Percentiles rank a stretch among this genome's conserved stretches.
Evolutionary conservation across 352 stramenopile genomes (phyloP).

Genomic region (Globisporangium iwayamae): DNA sequence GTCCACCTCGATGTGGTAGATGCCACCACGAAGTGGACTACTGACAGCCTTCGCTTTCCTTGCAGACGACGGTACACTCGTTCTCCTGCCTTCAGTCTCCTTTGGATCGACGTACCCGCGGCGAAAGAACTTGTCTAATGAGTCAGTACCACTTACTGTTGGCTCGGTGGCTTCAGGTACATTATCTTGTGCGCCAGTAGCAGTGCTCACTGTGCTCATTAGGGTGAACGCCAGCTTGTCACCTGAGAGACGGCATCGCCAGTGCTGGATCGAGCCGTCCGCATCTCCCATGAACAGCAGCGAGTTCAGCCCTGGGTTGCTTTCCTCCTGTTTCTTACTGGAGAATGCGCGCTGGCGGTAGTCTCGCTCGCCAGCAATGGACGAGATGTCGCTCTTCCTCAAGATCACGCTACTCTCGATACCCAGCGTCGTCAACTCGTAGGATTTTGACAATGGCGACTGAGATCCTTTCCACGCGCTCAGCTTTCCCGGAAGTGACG

Average conservation of each 20-base stretch:
- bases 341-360: constrained; percentile 80
- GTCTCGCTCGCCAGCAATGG: constrained; percentile 71
- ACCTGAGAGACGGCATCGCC: constrained; percentile 56
- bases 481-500: constrained; percentile 42
- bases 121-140: constrained; percentile 26
- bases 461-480: constrained; percentile 62
- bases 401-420: constrained; percentile 46
- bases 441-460: constrained; percentile 28
- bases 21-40: constrained; percentile 14
- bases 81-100: not conserved
- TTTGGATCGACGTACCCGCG: constrained; percentile 23
- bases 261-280: constrained; percentile 61
- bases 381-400: constrained; percentile 61
- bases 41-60: not conserved
- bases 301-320: constrained; percentile 50
- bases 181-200: not conserved
- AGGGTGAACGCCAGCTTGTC: constrained; percentile 64
- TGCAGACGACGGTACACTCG: not conserved
- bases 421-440: constrained; percentile 44
- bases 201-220: constrained; percentile 49
- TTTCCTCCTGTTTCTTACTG: constrained; percentile 29
- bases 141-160: not conserved
- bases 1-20: constrained; percentile 80
- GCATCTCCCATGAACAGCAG: constrained; percentile 73
- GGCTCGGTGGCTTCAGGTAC: not conserved